Base-by-base conservation (phyloP, 192 early-diverging fungal species). In the Pecoramyces ruminantium region DNA sequence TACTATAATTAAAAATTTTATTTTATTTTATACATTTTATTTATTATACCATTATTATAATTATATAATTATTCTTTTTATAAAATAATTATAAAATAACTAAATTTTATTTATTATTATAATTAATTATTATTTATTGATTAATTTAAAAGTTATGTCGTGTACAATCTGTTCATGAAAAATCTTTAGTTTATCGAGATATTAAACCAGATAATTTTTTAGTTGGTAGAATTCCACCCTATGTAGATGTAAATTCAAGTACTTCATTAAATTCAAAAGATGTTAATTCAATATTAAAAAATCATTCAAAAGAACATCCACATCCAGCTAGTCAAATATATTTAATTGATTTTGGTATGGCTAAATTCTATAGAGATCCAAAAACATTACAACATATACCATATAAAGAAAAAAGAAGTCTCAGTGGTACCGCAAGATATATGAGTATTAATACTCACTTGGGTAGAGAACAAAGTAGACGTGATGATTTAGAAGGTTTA, bases 181-280 rank as follows among this genome's bases (percentile, higher is more conserved):
- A 93, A 84, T 96, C 96, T 83, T 85, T 98, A 77, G 95, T 99
- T 38, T 99, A 99, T 87, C 92, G 97, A 79, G 97, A 99, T 86
- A 97, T 99, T 85, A 99, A 99, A 85, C 97, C 97, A 38, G 97
- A 99, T 85, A 99, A 99, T 88, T 99, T 99, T 82, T 86, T 99
- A 82, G 92, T 97, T 78, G 97, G 97, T 27, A 90, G 93, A 34
- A 92, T 39, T 89, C 91, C 14, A n/a, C 51, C 51, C 9, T 67
- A 67, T 11, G 51, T 67, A 27, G 51, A 67, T 67, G 0, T 25
- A 51, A 21, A 0, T 51, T 21, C 42, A 67, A 67, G n/a, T 67
- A 4, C 51, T n/a, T 67, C 51, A n/a, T 67, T n/a, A 67, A 25
- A 67, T n/a, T n/a, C n/a, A n/a, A 67, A n/a, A 88, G 88, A 89